A percentile compares a stretch with the other conserved stretches of the same genome.
Conservation (phyloP, 129 eudicot genomes). For the Flaveria bidentis region DNA sequence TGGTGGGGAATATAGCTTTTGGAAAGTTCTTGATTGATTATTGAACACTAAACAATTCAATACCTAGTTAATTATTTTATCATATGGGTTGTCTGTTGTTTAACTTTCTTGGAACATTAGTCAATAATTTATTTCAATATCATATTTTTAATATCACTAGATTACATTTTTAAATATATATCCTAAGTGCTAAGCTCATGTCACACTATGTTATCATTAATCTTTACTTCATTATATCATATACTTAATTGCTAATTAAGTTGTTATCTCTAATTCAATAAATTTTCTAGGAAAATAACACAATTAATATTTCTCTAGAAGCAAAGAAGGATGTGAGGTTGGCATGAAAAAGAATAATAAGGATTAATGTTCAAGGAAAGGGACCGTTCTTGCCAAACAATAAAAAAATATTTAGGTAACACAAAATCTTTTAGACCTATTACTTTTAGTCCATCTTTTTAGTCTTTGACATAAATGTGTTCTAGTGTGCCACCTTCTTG, state of each 20-base stretch:
- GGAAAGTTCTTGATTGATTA: constrained; percentile 35
- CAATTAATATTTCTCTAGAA: not conserved
- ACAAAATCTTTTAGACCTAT: constrained; percentile 40
- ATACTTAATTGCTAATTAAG: not conserved
- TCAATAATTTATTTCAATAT: constrained; percentile 13
- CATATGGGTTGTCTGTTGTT: constrained; percentile 28
- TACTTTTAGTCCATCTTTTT: constrained; percentile 27
- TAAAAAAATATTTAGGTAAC: constrained; percentile 29
- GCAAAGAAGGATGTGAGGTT: constrained; percentile 3
- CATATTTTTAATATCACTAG: not conserved
- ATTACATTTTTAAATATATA: not conserved
- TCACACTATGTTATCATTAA: not conserved
- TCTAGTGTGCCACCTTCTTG: constrained; percentile 45
- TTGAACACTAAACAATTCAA: constrained; percentile 20
- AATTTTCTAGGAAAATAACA: not conserved
- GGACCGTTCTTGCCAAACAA: constrained; percentile 8
- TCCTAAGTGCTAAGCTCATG: constrained; percentile 18
- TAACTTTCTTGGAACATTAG: constrained; percentile 28
- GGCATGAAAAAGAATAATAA: constrained; percentile 11
- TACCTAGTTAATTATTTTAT: constrained; percentile 18
- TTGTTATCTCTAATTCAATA: not conserved
- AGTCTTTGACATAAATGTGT: constrained; percentile 48
- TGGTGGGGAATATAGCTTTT: constrained; percentile 28
- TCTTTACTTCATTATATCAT: constrained; percentile 12
- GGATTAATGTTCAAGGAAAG: not conserved